Conservation (phyloP, 805 yeast genomes). For the Kodamaea restingae region DNA sequence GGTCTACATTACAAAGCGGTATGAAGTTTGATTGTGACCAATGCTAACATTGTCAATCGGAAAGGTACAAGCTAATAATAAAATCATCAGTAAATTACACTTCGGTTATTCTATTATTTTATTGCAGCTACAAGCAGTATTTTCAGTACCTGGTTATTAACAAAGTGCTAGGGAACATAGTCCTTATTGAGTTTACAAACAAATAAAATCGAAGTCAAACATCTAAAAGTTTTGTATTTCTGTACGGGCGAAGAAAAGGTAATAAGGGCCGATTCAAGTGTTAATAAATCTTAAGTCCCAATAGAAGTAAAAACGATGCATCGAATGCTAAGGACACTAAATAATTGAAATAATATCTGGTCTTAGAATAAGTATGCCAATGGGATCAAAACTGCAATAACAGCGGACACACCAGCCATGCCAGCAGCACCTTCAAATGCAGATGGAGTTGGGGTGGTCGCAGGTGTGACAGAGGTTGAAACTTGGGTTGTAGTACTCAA, state of each 20-base stretch:
- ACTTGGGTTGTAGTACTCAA: constrained; percentile 12
- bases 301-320: constrained; percentile 1
- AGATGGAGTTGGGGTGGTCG: constrained; percentile 10
- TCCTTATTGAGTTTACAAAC: no score
- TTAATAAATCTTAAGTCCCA: neutral
- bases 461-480: constrained; percentile 11
- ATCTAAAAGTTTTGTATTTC: neutral
- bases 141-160: no score
- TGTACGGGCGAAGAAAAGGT: neutral
- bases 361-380: constrained; percentile 33
- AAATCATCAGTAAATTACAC: no score
- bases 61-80: no score
- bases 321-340: neutral
- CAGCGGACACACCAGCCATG: constrained; percentile 21
- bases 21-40: no score
- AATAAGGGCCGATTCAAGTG: no score
- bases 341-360: constrained; percentile 7
- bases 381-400: constrained; percentile 30
- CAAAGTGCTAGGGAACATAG: no score
- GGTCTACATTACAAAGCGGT: no score
- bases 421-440: constrained; percentile 14
- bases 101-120: no score
- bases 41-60: no score
- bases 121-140: no score
- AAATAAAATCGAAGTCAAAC: no score